phyloP scores from a whole-genome alignment of 1,284 basidiomycete species.

The Apiotrichum domesticum region DNA sequence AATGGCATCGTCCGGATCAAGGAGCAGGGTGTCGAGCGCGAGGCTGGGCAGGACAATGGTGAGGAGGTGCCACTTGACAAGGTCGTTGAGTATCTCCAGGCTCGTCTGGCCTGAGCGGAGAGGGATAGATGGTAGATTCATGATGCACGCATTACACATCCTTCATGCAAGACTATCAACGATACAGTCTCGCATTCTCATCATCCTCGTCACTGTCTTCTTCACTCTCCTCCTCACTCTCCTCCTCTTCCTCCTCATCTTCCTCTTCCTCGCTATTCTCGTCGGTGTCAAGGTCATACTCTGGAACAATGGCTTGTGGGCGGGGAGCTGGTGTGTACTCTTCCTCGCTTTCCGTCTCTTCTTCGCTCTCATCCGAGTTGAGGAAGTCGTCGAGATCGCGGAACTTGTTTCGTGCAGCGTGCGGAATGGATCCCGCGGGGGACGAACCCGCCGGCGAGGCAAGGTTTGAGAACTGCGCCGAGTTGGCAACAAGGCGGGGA shows the following conservation, averaged over 20 bases:
- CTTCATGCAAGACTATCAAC: neutral
- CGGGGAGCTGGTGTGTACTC: constrained; percentile 26
- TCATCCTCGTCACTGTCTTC: constrained; percentile 10
- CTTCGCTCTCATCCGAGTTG: constrained; percentile 38
- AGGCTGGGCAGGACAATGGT: constrained; percentile 57
- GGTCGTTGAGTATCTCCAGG: constrained; percentile 60
- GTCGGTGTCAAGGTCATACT: constrained; percentile 28
- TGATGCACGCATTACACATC: neutral
- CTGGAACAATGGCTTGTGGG: constrained; percentile 29
- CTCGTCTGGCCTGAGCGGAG: constrained; percentile 14
- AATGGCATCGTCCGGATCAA: constrained; percentile 83
- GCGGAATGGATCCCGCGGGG: constrained; percentile 7
- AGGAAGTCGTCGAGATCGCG: constrained; percentile 46
- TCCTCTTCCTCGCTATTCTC: constrained; percentile 18
- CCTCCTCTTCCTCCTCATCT: constrained; percentile 25
- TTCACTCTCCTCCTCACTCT: constrained; percentile 20
- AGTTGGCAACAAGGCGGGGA: neutral
- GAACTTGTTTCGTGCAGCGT: constrained; percentile 28
- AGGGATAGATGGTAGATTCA: neutral
- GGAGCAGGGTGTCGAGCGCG: constrained; percentile 75
- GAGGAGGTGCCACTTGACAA: constrained; percentile 62
- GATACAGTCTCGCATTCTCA: neutral
- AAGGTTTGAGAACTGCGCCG: neutral
- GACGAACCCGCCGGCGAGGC: constrained; percentile 3
- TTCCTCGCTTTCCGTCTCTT: constrained; percentile 28